These are phyloP conservation scores for Nicotiana knightiana DNA, from an alignment of 257 asterid genomes.

Conservation along the genomic window DNA sequence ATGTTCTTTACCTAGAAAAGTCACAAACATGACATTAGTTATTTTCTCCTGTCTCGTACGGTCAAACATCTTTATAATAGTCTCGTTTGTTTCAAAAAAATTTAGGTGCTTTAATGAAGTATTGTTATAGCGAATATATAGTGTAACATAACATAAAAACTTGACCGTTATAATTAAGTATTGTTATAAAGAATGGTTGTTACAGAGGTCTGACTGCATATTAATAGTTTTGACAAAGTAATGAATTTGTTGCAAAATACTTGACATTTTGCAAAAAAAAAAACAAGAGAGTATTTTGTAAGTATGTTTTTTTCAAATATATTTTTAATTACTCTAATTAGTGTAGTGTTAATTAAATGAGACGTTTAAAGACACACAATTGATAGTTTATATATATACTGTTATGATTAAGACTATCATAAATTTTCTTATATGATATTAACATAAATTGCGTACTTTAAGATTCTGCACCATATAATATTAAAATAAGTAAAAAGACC, in stretches of 20 bases:
- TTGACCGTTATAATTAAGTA: no score
- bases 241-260: not conserved
- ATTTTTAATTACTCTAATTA: no score
- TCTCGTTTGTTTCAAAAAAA: no score
- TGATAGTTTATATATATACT: not conserved
- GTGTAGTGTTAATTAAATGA: not conserved
- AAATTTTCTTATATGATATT: not conserved
- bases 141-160: no score
- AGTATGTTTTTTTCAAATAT: no score
- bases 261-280: not conserved
- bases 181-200: no score
- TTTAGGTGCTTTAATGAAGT: no score
- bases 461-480: not conserved
- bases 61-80: no score
- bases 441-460: not conserved
- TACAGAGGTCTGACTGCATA: not conserved
- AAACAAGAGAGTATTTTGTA: not conserved
- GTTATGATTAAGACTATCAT: not conserved
- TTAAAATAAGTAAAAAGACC: not conserved
- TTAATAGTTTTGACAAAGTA: not conserved
- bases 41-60: not conserved
- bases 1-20: slow-evolving; percentile 30
- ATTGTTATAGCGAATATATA: no score
- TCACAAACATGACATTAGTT: not conserved
- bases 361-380: not conserved